Base-by-base conservation (phyloP, 331 rosid genomes). In the Saraca asoca region DNA sequence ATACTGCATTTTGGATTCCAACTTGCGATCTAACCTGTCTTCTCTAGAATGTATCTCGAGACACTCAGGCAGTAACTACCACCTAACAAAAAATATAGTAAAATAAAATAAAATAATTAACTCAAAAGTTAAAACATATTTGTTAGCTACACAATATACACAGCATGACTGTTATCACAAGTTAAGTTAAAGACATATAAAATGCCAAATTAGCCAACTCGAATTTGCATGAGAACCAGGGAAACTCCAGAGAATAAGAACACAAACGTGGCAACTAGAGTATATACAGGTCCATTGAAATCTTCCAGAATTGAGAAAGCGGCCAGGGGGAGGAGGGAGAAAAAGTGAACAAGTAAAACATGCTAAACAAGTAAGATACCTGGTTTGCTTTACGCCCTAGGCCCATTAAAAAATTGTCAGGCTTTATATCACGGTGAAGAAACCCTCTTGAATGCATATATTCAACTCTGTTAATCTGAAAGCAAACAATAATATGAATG, bases 401-500 rank as follows among this genome's bases (percentile, higher is more conserved):
- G 58, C 99, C 99, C 99, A 94, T 90, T 54, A 94, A 70, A 79
- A 94, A 94, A 86, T 94, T 94, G 85, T 94, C 99, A 12, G 99
- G 99, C 80, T 94, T 94, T 69, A 94, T 86, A 77, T 94, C 99
- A 18, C 99, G 99, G 72, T 94, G 99, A 77, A 94, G 99, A 76
- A 94, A 94, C 65, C 99, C 99, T 80, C 91, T 81, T 72, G 99
- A 83, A 75, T 94, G 99, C 99, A 90, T 90, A 85, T 94, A 94
- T 69, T 94, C 99, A 77, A 94, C 96, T 85, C 99, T 85, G 81
- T 85, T 94, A 70, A 94, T 88, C 99, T 94, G 89, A 77, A 88
- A 80, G 60, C 18, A 60, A 64, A 38, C 12, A 38, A 79, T 1
- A 78, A 71, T 15, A 45, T 12, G 33, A 48, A 73, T 10, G 17